Evolutionary conservation across 1,284 basidiomycete genomes (phyloP).

Genomic region (Papiliotrema fonsecae): DNA sequence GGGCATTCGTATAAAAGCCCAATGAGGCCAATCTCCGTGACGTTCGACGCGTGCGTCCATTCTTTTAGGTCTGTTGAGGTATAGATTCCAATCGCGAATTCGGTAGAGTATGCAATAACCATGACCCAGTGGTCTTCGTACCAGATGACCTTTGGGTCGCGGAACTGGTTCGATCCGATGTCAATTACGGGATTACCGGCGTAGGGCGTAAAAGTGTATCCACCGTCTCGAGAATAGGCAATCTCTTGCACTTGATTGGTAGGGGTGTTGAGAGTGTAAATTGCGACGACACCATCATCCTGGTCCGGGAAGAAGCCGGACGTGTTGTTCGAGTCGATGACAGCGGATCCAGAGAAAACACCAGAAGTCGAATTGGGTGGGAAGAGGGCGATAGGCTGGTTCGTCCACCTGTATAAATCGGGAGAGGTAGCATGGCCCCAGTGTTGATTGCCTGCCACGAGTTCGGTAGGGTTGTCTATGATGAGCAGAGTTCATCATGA

Average conservation of each 20-base stretch:
- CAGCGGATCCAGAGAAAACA: slow-evolving; percentile 47
- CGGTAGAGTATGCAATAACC: slow-evolving; percentile 43
- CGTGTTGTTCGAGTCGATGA: slow-evolving; percentile 49
- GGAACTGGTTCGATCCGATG: slow-evolving; percentile 42
- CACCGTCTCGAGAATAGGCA: slow-evolving; percentile 47
- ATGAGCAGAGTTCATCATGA: slow-evolving; percentile 7
- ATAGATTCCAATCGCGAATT: slow-evolving; percentile 46
- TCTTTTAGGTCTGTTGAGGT: slow-evolving; percentile 44
- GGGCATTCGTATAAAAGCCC: slow-evolving; percentile 48
- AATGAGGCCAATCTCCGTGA: slow-evolving; percentile 34
- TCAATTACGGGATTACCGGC: slow-evolving; percentile 44
- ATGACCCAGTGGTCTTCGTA: slow-evolving; percentile 48
- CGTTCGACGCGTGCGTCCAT: slow-evolving; percentile 46
- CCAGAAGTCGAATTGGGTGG: slow-evolving; percentile 30
- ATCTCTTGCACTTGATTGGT: slow-evolving; percentile 44
- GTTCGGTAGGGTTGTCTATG: slow-evolving; percentile 41
- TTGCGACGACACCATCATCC: slow-evolving; percentile 46
- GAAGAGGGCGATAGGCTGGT: slow-evolving; percentile 44
- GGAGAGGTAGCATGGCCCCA: slow-evolving; percentile 50
- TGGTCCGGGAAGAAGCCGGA: slow-evolving; percentile 48
- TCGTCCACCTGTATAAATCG: slow-evolving; percentile 49
- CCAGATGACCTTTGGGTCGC: slow-evolving; percentile 50
- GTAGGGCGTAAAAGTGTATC: slow-evolving; percentile 47
- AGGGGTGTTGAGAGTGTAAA: slow-evolving; percentile 49
- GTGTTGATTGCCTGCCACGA: slow-evolving; percentile 49